phyloP scores from a whole-genome alignment of 2,329 filamentous ascomycete species.

The Hortaea sp. region DNA sequence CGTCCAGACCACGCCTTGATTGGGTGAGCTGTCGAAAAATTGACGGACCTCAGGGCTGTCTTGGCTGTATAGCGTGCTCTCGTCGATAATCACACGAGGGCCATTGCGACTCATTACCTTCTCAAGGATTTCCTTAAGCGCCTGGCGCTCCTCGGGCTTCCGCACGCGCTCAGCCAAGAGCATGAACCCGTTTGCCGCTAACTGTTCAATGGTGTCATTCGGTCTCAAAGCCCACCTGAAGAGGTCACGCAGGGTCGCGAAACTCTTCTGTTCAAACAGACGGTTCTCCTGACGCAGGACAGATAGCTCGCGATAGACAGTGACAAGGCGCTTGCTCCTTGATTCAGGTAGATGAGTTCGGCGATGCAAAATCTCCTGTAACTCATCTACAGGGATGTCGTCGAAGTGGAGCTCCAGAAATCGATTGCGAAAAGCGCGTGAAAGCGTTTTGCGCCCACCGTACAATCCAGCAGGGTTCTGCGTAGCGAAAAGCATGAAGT shows the following conservation, averaged over 20 bases:
- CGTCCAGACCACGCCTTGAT: constrained; percentile 78
- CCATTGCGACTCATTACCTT: constrained; percentile 60
- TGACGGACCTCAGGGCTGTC: constrained; percentile 27
- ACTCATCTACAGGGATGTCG: constrained; percentile 89
- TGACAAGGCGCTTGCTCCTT: constrained; percentile 82
- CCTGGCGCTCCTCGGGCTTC: constrained; percentile 74
- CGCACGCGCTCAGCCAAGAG: constrained; percentile 87
- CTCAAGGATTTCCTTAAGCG: constrained; percentile 82
- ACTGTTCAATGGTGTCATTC: constrained; percentile 75
- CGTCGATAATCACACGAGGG: constrained; percentile 61
- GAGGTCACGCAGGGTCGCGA: constrained; percentile 88
- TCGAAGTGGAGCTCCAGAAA: constrained; percentile 97
- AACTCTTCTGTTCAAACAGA: constrained; percentile 94
- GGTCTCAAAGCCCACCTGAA: constrained; percentile 88
- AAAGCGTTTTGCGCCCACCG: constrained; percentile 85
- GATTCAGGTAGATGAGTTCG: constrained; percentile 83
- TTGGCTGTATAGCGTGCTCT: constrained; percentile 58
- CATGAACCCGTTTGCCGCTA: constrained; percentile 93
- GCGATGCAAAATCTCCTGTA: constrained; percentile 83
- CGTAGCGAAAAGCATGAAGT: constrained; percentile 96
- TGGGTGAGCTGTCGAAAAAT: constrained; percentile 31
- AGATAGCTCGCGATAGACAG: constrained; percentile 88
- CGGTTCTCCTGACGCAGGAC: constrained; percentile 79
- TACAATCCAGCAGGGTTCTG: constrained; percentile 96
- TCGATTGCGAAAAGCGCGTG: constrained; percentile 88